Evolutionary conservation across 202 grass and related monocot genomes (phyloP).

Genomic region (Carex arenaria): DNA sequence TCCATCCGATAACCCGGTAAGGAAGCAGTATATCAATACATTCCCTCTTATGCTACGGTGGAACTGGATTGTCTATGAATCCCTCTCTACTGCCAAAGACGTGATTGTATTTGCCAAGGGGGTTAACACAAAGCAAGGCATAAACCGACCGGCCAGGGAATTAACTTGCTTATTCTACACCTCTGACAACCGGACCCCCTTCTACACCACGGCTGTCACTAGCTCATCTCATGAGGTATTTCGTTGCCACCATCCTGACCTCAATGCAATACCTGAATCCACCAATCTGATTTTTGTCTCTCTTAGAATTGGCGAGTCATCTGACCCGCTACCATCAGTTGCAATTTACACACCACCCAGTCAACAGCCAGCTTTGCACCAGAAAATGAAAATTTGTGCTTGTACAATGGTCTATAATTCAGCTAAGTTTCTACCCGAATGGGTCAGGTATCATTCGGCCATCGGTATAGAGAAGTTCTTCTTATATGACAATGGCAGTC

Average conservation of each 20-base stretch:
- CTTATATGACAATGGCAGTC: constrained; percentile 75
- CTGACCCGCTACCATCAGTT: constrained; percentile 34
- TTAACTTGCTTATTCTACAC: constrained; percentile 39
- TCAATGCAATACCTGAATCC: background rate
- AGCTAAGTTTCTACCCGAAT: constrained; percentile 71
- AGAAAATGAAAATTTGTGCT: constrained; percentile 37
- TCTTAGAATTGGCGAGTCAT: constrained; percentile 19
- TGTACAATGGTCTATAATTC: constrained; percentile 75
- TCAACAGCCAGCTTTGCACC: background rate
- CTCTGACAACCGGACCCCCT: background rate
- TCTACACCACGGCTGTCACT: constrained; percentile 24
- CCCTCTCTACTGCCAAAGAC: constrained; percentile 33
- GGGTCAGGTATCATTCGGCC: constrained; percentile 45
- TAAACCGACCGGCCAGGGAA: constrained; percentile 35
- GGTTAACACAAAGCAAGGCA: constrained; percentile 37
- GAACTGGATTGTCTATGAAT: constrained; percentile 47
- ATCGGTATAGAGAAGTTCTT: constrained; percentile 59
- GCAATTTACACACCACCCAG: constrained; percentile 29
- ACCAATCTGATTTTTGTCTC: constrained; percentile 30
- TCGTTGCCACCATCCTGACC: constrained; percentile 43
- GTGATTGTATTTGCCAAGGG: constrained; percentile 63
- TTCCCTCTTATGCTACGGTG: constrained; percentile 40
- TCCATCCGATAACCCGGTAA: background rate
- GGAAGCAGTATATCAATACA: background rate
- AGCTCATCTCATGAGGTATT: constrained; percentile 66